A percentile compares a stretch with the other conserved stretches of the same genome.
phyloP scores from a whole-genome alignment of 2,329 filamentous ascomycete species.

The Seiridium cupressi region DNA sequence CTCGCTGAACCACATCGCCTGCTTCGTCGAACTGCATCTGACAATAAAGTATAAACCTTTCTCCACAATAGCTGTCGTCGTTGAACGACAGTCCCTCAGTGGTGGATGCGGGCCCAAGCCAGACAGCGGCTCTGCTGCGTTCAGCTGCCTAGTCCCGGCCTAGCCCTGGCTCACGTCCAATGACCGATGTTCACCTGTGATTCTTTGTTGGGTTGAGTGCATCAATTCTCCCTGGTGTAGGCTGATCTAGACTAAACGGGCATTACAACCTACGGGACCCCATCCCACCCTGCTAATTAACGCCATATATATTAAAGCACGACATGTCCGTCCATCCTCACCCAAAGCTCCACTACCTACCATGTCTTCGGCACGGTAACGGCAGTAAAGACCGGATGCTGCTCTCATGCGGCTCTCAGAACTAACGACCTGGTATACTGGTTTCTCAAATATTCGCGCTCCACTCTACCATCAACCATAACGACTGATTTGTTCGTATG shows the following conservation, averaged over 20 bases:
- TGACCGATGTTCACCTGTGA: slow-evolving; percentile 19
- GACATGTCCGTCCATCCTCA: background rate
- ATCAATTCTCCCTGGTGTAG: slow-evolving; percentile 15
- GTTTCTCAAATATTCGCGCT: slow-evolving; percentile 13
- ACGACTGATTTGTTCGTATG: slow-evolving; percentile 3
- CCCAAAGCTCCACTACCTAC: slow-evolving; percentile 4
- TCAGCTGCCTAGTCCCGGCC: slow-evolving; percentile 18
- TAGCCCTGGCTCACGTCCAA: slow-evolving; percentile 1
- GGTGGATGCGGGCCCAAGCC: slow-evolving; percentile 12
- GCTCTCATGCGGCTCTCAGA: slow-evolving; percentile 17
- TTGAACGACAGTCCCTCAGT: slow-evolving; percentile 19
- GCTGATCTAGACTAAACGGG: slow-evolving; percentile 16
- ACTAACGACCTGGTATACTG: slow-evolving; percentile 15
- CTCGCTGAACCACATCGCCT: background rate
- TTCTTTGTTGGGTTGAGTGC: slow-evolving; percentile 9
- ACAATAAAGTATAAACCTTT: slow-evolving; percentile 14
- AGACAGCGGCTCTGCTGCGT: slow-evolving; percentile 14
- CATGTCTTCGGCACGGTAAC: slow-evolving; percentile 9
- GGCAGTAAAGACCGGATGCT: slow-evolving; percentile 3
- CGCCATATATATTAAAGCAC: slow-evolving; percentile 22
- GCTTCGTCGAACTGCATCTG: background rate
- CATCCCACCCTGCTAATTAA: background rate
- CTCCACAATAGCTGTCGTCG: slow-evolving; percentile 22
- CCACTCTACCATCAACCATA: background rate
- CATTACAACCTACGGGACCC: slow-evolving; percentile 13